Evolutionary conservation across 176 grass and related monocot genomes (phyloP).

Genomic region (Bothriochloa decipiens): DNA sequence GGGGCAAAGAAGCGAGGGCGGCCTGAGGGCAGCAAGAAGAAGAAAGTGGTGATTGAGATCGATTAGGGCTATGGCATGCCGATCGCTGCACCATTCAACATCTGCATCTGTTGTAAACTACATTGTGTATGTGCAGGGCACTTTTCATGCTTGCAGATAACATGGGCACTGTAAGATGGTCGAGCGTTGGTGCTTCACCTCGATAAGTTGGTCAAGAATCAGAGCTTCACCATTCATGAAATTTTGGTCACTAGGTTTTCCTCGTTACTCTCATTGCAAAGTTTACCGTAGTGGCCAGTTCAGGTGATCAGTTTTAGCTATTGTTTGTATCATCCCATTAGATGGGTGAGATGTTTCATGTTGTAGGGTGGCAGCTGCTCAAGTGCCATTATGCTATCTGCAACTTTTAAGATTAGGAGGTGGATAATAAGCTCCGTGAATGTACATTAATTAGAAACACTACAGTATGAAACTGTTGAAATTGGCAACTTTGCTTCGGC

Average conservation of each 20-base stretch:
- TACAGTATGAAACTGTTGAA: not conserved
- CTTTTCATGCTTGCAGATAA: conserved; percentile 15
- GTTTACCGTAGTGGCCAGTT: not conserved
- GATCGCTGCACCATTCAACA: not conserved
- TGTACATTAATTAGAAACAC: conserved; percentile 17
- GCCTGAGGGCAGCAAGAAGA: conserved; percentile 29
- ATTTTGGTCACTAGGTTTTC: not conserved
- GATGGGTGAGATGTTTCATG: conserved; percentile 14
- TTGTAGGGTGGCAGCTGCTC: not conserved
- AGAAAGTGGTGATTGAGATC: conserved; percentile 36
- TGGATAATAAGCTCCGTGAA: not conserved
- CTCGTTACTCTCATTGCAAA: not conserved
- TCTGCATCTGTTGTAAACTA: conserved; percentile 7
- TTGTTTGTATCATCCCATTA: not conserved
- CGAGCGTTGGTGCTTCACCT: not conserved
- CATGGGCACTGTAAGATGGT: not conserved
- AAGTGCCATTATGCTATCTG: conserved; percentile 6
- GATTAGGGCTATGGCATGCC: not conserved
- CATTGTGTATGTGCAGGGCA: not conserved
- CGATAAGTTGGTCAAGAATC: not conserved
- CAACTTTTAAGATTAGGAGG: conserved; percentile 28
- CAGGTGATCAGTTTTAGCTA: conserved; percentile 4
- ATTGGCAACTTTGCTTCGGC: not conserved
- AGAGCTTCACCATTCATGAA: not conserved
- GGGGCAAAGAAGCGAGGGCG: conserved; percentile 17